These are phyloP conservation scores for Gaeumannomyces tritici DNA, from an alignment of 2,329 filamentous ascomycete genomes.

Conservation along the genomic window DNA sequence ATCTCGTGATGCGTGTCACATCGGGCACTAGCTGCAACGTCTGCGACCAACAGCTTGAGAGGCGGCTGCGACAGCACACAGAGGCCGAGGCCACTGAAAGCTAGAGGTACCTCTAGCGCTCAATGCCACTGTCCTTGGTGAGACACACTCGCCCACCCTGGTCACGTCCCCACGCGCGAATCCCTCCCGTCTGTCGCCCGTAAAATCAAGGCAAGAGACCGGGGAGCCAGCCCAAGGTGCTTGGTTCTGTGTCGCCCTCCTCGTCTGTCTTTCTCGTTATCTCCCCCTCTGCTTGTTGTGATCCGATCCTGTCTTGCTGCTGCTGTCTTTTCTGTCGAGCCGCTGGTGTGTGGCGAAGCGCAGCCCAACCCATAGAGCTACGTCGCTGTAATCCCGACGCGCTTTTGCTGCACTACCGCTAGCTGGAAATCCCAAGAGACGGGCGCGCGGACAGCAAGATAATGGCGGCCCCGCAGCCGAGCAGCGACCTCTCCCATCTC, in stretches of 20 bases:
- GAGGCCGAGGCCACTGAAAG: not conserved
- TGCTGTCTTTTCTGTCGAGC: not conserved
- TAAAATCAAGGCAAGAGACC: not conserved
- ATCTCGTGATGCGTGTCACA: not conserved
- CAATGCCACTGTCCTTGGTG: not conserved
- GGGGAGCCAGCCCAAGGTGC: too few species aligned
- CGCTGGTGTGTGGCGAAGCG: not conserved
- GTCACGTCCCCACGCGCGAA: not conserved
- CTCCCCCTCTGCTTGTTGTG: not conserved
- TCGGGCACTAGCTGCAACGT: not conserved
- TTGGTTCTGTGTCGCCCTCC: not conserved
- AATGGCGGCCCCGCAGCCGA: slow-evolving; percentile 8
- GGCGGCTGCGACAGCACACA: not conserved
- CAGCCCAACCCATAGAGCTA: not conserved
- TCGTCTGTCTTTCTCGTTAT: not conserved
- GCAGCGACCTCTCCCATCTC: not conserved
- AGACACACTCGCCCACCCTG: not conserved
- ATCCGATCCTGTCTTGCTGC: too few species aligned
- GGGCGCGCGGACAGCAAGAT: not conserved
- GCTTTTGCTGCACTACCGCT: not conserved
- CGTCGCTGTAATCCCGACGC: not conserved
- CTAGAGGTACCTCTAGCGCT: not conserved
- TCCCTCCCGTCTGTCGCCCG: not conserved
- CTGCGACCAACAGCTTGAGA: too few species aligned
- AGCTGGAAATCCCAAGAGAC: too few species aligned